A percentile compares a stretch with the other conserved stretches of the same genome.
phyloP scores from a whole-genome alignment of 23 red algal genomes.

The Cyanidiococcus yangmingshanensis region DNA sequence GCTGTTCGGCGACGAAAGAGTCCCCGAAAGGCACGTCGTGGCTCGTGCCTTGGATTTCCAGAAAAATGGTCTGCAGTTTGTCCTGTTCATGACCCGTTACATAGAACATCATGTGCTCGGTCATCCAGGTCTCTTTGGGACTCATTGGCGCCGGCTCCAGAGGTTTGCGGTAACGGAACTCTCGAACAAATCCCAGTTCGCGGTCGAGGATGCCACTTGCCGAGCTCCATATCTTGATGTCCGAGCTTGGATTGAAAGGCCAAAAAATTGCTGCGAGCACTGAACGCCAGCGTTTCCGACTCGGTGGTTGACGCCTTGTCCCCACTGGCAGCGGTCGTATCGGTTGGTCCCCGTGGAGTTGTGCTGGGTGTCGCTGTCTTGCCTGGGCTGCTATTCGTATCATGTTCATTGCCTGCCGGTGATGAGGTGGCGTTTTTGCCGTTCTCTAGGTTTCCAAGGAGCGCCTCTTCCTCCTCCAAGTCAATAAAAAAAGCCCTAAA shows the following conservation, averaged over 20 bases:
- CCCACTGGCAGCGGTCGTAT: background rate
- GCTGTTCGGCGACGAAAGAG: conserved; percentile 17
- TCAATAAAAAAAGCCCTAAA: conserved; percentile 1
- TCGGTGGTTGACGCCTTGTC: background rate
- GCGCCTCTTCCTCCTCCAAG: conserved; percentile 5
- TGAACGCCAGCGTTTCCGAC: background rate
- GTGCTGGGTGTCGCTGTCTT: background rate
- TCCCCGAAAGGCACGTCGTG: conserved; percentile 19
- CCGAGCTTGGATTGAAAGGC: background rate
- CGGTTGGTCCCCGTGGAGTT: background rate
- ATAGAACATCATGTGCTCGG: conserved; percentile 3
- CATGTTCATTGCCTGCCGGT: background rate
- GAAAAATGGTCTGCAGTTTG: background rate
- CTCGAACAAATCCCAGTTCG: background rate
- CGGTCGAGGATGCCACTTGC: conserved; percentile 3
- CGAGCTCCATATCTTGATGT: conserved; percentile 8
- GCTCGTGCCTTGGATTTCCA: conserved; percentile 9
- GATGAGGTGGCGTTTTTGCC: background rate
- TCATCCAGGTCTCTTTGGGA: conserved; percentile 9
- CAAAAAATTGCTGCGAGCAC: conserved; percentile 5
- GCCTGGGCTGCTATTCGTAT: background rate
- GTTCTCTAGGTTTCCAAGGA: background rate
- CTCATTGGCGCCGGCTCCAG: conserved; percentile 15
- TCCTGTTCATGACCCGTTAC: background rate
- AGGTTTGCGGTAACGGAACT: conserved; percentile 15